phyloP scores from a whole-genome alignment of 2,329 filamentous ascomycete genomes.

The Monilinia aucupariae region DNA sequence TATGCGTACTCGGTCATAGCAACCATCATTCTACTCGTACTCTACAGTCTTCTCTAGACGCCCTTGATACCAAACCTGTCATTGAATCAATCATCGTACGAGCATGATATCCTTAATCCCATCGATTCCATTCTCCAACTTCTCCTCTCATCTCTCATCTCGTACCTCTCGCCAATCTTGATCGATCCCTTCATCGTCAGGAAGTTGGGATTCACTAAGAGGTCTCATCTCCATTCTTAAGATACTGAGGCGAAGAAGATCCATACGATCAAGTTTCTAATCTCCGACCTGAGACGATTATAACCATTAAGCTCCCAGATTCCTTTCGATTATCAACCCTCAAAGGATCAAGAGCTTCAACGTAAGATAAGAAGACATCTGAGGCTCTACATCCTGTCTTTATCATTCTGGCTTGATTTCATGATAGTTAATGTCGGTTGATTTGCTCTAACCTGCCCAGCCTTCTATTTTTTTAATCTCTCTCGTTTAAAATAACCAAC shows the following conservation, averaged over 20 bases:
- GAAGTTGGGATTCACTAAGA: background rate
- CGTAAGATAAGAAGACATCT: background rate
- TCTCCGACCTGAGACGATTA: background rate
- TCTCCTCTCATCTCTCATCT: conserved; percentile 11
- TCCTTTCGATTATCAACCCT: background rate
- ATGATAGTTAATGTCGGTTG: background rate
- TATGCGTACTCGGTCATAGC: conserved; percentile 2
- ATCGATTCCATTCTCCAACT: conserved; percentile 16
- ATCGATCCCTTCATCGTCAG: background rate
- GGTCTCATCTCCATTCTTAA: background rate
- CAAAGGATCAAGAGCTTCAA: background rate
- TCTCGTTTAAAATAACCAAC: conserved; percentile 11
- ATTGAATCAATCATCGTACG: conserved; percentile 21
- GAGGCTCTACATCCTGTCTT: background rate
- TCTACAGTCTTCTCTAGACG: background rate
- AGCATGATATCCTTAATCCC: conserved; percentile 24
- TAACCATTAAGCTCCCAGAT: background rate
- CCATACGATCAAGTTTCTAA: background rate
- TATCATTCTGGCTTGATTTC: background rate
- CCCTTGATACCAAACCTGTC: background rate
- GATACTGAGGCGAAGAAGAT: background rate
- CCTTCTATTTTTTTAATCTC: conserved; percentile 10
- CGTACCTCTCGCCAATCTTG: background rate
- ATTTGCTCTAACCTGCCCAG: conserved; percentile 6
- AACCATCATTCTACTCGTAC: background rate